phyloP scores from a whole-genome alignment of 2,329 filamentous ascomycete species.

The Pseudogymnoascus pannorum region DNA sequence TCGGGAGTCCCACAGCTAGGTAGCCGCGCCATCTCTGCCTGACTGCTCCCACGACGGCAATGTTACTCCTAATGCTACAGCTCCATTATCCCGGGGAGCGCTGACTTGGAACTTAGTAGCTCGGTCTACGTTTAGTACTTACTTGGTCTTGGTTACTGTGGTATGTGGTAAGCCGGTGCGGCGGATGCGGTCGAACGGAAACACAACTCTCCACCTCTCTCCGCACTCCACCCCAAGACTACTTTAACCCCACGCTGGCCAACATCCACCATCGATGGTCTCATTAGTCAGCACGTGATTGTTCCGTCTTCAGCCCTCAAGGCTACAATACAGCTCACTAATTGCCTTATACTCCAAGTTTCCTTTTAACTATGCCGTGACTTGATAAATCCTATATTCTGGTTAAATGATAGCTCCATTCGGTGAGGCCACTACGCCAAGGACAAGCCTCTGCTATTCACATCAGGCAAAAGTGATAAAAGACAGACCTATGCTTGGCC shows the following conservation, averaged over 20 bases:
- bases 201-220: neutral
- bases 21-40: neutral
- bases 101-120: neutral
- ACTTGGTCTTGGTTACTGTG: no score
- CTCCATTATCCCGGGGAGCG: neutral
- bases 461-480: neutral
- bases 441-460: neutral
- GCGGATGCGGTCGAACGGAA: constrained; percentile 2
- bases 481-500: neutral
- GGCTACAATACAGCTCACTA: neutral
- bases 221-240: neutral
- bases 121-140: neutral
- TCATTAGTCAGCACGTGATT: neutral
- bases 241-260: neutral
- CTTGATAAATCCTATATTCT: neutral
- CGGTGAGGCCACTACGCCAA: neutral
- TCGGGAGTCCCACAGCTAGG: no score
- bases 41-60: neutral
- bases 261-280: neutral
- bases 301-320: neutral
- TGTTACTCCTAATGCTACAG: neutral
- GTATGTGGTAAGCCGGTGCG: neutral
- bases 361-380: no score
- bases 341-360: no score
- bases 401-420: neutral